These are phyloP conservation scores for Ammopiptanthus mongolicus DNA, from an alignment of 306 rosid genomes.

Conservation along the genomic window DNA sequence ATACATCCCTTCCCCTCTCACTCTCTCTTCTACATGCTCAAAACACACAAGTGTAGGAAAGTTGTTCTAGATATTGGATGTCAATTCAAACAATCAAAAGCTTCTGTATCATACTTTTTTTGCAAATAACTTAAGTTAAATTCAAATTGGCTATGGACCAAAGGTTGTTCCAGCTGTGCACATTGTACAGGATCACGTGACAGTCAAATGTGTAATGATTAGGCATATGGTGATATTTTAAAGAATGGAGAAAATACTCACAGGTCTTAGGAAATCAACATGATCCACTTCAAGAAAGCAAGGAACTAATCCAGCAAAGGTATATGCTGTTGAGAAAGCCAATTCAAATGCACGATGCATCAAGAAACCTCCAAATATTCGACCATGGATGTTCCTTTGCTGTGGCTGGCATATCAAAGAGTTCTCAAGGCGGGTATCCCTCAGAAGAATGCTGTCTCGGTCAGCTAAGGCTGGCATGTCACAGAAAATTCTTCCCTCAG, in stretches of 20 bases:
- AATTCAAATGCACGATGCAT: slow-evolving; percentile 94
- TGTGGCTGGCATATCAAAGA: slow-evolving; percentile 92
- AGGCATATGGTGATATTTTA: not conserved
- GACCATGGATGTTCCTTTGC: slow-evolving; percentile 94
- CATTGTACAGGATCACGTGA: not conserved
- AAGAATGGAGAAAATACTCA: slow-evolving; percentile 36
- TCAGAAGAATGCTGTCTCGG: slow-evolving; percentile 85
- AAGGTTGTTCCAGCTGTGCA: not conserved
- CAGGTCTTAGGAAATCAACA: slow-evolving; percentile 91
- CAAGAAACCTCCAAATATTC: slow-evolving; percentile 93
- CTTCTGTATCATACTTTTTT: not conserved
- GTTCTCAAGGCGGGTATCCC: slow-evolving; percentile 75
- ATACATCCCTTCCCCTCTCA: not conserved
- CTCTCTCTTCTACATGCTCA: not conserved
- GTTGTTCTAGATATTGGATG: not conserved
- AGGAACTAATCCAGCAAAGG: slow-evolving; percentile 88
- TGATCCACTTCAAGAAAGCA: slow-evolving; percentile 93
- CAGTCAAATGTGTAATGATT: not conserved
- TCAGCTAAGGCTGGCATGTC: slow-evolving; percentile 97
- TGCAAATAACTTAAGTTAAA: not conserved
- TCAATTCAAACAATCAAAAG: not conserved
- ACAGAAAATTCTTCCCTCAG: slow-evolving; percentile 77
- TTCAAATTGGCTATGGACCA: not conserved
- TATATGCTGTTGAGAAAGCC: slow-evolving; percentile 92
- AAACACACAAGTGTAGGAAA: not conserved